Evolutionary conservation across 2,329 filamentous ascomycete genomes (phyloP).

Genomic region (Aspergillus fijiensis): DNA sequence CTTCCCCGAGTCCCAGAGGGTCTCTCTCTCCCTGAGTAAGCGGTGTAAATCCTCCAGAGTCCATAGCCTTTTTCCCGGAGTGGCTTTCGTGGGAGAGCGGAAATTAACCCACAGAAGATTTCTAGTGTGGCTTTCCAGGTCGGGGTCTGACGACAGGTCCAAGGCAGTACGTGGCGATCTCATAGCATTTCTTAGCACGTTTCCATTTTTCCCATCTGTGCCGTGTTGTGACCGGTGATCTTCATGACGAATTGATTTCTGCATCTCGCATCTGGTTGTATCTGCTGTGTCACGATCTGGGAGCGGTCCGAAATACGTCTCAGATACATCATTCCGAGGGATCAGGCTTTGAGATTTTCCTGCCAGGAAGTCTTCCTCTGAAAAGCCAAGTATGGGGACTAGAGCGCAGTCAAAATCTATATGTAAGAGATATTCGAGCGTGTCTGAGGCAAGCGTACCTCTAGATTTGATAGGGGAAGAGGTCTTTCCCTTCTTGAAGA

Average conservation of each 20-base stretch:
- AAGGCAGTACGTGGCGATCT: neutral
- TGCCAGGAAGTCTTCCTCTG: neutral
- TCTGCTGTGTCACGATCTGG: neutral
- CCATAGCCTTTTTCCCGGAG: conserved; percentile 17
- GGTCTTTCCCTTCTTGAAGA: conserved; percentile 39
- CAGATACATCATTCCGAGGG: neutral
- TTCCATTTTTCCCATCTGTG: neutral
- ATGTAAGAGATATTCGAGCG: no score
- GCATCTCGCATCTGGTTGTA: neutral
- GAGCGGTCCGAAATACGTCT: neutral
- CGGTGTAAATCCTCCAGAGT: conserved; percentile 26
- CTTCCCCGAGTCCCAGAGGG: neutral
- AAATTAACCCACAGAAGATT: conserved; percentile 12
- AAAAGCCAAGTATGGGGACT: neutral
- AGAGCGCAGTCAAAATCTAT: neutral
- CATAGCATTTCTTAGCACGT: neutral
- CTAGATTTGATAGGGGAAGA: conserved; percentile 31
- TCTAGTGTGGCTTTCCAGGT: neutral
- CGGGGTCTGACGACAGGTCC: neutral
- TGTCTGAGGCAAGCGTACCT: neutral
- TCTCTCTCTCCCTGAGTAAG: conserved; percentile 17
- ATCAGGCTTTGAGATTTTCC: neutral
- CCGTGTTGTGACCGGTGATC: neutral
- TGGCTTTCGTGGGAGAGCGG: neutral
- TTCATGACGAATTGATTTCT: neutral